Evolutionary conservation across 371 early-diverging fungal species (phyloP).

Genomic region (Haplosporangium sp.): DNA sequence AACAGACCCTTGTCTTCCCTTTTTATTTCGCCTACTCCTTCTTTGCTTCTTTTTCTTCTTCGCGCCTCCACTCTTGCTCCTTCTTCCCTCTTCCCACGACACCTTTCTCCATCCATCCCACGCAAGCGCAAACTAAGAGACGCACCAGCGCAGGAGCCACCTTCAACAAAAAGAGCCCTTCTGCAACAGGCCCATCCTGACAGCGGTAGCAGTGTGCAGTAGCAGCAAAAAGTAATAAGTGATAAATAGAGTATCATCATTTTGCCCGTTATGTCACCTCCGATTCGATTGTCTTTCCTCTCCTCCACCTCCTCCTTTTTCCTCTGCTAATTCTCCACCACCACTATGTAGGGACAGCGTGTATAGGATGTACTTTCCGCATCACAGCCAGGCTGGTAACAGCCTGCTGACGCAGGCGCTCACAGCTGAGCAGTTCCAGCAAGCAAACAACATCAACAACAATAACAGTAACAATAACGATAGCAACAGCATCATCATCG

Average conservation of each 20-base stretch:
- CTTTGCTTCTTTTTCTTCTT: background rate
- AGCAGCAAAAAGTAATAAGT: constrained; percentile 1
- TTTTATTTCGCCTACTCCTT: background rate
- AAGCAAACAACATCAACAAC: constrained; percentile 20
- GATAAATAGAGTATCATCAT: too few species aligned
- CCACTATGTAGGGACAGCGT: background rate
- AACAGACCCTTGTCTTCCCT: background rate
- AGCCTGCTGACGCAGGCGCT: constrained; percentile 47
- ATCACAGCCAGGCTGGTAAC: constrained; percentile 16
- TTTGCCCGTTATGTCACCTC: too few species aligned
- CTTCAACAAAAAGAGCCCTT: constrained; percentile 2
- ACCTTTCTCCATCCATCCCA: background rate
- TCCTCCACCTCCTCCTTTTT: background rate
- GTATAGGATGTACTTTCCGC: constrained; percentile 20
- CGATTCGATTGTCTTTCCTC: background rate
- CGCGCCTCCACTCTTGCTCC: background rate
- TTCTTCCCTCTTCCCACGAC: background rate
- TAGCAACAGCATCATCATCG: constrained; percentile 20
- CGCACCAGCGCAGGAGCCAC: constrained; percentile 17
- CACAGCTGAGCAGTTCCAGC: constrained; percentile 31
- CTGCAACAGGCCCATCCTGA: background rate
- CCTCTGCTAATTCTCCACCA: background rate
- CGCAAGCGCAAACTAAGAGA: background rate
- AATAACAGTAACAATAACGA: constrained; percentile 12
- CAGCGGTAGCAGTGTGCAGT: background rate